phyloP scores from a whole-genome alignment of 23 red algal species.

The Gracilaria domingensis region DNA sequence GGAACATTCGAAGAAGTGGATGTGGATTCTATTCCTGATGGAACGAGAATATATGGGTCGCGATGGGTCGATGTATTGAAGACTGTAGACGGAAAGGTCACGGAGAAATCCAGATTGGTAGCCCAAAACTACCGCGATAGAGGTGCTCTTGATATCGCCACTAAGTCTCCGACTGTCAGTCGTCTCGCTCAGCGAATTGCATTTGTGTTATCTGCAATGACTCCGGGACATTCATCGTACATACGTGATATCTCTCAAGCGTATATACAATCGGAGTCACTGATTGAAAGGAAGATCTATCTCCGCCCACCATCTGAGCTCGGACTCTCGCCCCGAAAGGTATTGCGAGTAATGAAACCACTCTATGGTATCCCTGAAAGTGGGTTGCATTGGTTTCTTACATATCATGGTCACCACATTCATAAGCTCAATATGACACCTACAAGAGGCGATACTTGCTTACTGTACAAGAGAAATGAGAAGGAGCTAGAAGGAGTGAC shows the following conservation, averaged over 20 bases:
- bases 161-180: slow-evolving; percentile 8
- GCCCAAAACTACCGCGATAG: not conserved
- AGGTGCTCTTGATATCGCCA: not conserved
- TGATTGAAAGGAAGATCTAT: too few species aligned
- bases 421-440: too few species aligned
- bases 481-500: too few species aligned
- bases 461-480: too few species aligned
- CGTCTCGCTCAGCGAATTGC: not conserved
- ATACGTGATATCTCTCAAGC: slow-evolving; percentile 36
- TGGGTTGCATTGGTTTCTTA: too few species aligned
- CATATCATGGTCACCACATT: too few species aligned
- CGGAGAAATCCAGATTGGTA: not conserved
- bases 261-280: slow-evolving; percentile 15
- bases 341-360: too few species aligned
- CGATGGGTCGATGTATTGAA: not conserved
- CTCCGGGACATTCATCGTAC: not conserved
- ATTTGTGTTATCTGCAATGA: not conserved
- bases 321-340: too few species aligned
- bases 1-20: slow-evolving; percentile 20
- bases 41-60: not conserved
- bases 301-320: too few species aligned
- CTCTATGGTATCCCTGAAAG: too few species aligned
- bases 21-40: not conserved
- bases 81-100: not conserved
- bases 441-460: too few species aligned